Conservation (phyloP, 2,329 filamentous ascomycete species). For the Alternaria viburni region DNA sequence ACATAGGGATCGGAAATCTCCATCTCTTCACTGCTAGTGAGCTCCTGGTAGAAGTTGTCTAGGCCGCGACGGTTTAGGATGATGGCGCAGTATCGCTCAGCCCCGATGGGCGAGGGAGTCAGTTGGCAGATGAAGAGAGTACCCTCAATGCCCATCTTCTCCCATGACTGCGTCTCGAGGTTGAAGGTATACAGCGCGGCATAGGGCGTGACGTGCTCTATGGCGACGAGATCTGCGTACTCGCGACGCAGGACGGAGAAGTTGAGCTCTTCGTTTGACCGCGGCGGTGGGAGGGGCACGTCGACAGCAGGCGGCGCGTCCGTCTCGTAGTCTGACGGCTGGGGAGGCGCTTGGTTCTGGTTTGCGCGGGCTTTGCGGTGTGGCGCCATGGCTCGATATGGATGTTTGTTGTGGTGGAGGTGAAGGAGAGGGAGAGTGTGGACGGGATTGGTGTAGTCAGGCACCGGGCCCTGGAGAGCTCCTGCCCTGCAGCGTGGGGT, state of each 20-base stretch:
- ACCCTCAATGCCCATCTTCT: slow-evolving; percentile 84
- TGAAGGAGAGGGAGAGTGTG: background rate
- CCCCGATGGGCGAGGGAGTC: slow-evolving; percentile 41
- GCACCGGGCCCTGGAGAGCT: background rate
- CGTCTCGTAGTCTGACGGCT: slow-evolving; percentile 62
- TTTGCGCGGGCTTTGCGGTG: slow-evolving; percentile 41
- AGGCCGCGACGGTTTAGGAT: slow-evolving; percentile 57
- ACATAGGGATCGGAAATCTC: slow-evolving; percentile 64
- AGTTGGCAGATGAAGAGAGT: slow-evolving; percentile 85
- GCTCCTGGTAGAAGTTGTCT: slow-evolving; percentile 55
- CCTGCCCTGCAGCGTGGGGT: background rate
- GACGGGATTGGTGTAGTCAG: background rate
- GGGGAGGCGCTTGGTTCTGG: slow-evolving; percentile 46
- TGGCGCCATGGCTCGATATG: slow-evolving; percentile 33
- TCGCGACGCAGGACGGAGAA: slow-evolving; percentile 82
- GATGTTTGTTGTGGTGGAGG: slow-evolving; percentile 1
- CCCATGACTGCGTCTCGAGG: slow-evolving; percentile 71
- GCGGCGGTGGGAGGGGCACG: slow-evolving; percentile 55
- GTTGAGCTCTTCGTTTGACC: slow-evolving; percentile 87
- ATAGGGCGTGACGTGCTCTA: slow-evolving; percentile 83
- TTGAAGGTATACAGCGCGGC: slow-evolving; percentile 85
- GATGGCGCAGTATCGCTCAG: slow-evolving; percentile 52
- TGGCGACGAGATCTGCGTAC: slow-evolving; percentile 73
- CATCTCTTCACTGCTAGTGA: slow-evolving; percentile 52
- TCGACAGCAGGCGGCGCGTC: slow-evolving; percentile 51